A percentile compares a stretch with the other conserved stretches of the same genome.
phyloP scores from a whole-genome alignment of 108 stramenopile species.

The Pseudonitzschia multistriata region DNA sequence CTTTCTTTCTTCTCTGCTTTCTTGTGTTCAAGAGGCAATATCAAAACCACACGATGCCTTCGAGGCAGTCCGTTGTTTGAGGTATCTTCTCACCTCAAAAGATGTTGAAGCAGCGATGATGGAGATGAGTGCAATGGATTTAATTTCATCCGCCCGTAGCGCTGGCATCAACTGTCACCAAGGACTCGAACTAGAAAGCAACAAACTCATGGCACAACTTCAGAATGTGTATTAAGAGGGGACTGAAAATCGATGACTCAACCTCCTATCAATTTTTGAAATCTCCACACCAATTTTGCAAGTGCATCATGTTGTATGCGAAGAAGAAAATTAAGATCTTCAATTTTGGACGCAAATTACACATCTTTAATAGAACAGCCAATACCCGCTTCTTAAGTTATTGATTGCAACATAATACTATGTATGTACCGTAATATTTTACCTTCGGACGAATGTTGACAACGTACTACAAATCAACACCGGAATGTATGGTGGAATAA shows the following conservation, averaged over 20 bases:
- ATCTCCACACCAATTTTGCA: no score
- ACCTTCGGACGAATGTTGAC: no score
- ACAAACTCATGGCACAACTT: background rate
- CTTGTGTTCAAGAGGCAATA: background rate
- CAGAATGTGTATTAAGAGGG: background rate
- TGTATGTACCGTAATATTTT: no score
- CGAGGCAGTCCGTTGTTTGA: constrained; percentile 28
- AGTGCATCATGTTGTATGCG: background rate
- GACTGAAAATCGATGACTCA: background rate
- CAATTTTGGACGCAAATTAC: background rate
- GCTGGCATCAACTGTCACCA: constrained; percentile 4
- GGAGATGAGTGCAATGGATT: constrained; percentile 16
- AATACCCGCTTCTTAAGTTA: no score
- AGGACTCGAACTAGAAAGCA: constrained; percentile 18
- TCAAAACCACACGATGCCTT: constrained; percentile 22
- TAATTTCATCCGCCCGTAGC: constrained; percentile 14
- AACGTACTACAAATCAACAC: no score
- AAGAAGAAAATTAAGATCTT: background rate
- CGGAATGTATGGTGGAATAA: no score
- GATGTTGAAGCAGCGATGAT: constrained; percentile 18
- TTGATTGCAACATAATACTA: no score
- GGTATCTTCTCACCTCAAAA: constrained; percentile 15
- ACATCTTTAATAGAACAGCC: no score
- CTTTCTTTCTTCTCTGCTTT: constrained; percentile 12
- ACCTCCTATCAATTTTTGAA: background rate